Conservation (phyloP, 129 eudicot species). For the Chrysanthemum seticuspe region DNA sequence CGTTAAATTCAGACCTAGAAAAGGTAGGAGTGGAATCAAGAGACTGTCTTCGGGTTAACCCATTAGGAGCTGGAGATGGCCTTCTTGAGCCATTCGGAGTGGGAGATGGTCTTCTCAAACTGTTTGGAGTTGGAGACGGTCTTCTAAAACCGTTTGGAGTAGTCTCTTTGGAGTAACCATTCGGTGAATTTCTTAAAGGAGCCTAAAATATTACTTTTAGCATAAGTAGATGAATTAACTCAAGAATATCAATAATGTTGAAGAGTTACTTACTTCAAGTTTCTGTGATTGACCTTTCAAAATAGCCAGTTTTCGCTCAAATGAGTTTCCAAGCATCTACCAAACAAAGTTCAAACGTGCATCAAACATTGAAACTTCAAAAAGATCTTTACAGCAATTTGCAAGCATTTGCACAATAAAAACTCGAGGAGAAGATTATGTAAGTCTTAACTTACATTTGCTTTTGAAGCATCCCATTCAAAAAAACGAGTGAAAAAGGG, state of each 20-base stretch:
- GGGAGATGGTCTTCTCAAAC: slow-evolving; percentile 38
- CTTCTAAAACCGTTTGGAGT: slow-evolving; percentile 36
- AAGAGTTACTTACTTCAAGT: slow-evolving; percentile 51
- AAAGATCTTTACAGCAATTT: not conserved
- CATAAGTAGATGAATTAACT: not conserved
- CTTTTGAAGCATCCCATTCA: slow-evolving; percentile 76
- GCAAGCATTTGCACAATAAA: not conserved
- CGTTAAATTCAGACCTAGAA: slow-evolving; percentile 20
- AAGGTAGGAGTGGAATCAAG: slow-evolving; percentile 33
- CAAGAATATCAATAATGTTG: not conserved
- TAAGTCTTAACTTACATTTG: slow-evolving; percentile 47
- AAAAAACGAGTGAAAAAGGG: slow-evolving; percentile 73
- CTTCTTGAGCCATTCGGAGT: slow-evolving; percentile 29
- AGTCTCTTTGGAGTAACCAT: slow-evolving; percentile 36
- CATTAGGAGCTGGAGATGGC: slow-evolving; percentile 30
- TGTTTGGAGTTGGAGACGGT: slow-evolving; percentile 34
- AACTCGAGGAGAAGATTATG: not conserved
- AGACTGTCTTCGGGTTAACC: slow-evolving; percentile 38
- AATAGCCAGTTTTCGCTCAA: slow-evolving; percentile 77
- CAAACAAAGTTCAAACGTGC: slow-evolving; percentile 9
- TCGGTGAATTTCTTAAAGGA: slow-evolving; percentile 37
- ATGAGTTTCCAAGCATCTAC: slow-evolving; percentile 89
- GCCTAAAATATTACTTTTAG: slow-evolving; percentile 27
- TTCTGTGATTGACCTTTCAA: slow-evolving; percentile 51
- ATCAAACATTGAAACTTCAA: not conserved